A percentile compares a stretch with the other conserved stretches of the same genome.
These are phyloP conservation scores for Staphylotrichum longicolle DNA, from an alignment of 495 filamentous ascomycete genomes.

Conservation along the genomic window DNA sequence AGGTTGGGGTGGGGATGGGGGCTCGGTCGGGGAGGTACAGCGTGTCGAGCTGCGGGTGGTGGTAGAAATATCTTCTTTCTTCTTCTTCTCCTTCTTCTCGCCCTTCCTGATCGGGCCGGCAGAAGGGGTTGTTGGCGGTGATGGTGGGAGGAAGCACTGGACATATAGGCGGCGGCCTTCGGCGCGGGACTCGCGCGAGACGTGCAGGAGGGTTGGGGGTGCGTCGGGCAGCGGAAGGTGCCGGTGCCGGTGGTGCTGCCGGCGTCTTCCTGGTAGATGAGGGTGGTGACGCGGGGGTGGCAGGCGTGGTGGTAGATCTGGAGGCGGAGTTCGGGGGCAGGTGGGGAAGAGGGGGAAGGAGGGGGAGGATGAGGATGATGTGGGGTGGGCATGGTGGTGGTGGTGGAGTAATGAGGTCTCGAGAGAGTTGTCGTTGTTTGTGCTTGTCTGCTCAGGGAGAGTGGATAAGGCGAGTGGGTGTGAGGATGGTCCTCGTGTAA, in stretches of 20 bases:
- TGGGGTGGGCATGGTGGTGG: too few relatives aligned
- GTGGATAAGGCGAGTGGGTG: too few relatives aligned
- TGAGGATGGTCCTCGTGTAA: background rate
- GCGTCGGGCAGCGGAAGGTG: constrained; percentile 37
- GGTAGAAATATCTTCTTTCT: constrained; percentile 36
- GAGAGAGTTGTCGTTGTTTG: constrained; percentile 13
- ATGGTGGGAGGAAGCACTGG: constrained; percentile 26
- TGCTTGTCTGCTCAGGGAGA: too few relatives aligned
- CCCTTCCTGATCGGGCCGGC: background rate
- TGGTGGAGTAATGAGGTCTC: background rate
- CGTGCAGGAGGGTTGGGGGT: constrained; percentile 43
- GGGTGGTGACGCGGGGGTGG: constrained; percentile 42
- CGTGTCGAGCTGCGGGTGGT: constrained; percentile 45
- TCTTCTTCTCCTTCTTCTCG: background rate
- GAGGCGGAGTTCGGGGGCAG: constrained; percentile 45
- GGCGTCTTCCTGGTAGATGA: constrained; percentile 32
- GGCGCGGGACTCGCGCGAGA: constrained; percentile 45
- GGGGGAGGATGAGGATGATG: too few relatives aligned
- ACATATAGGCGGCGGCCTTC: constrained; percentile 44
- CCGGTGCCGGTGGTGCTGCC: background rate
- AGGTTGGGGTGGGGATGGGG: background rate
- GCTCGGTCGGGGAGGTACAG: constrained; percentile 44
- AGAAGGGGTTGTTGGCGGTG: constrained; percentile 8
- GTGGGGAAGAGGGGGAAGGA: constrained; percentile 31
- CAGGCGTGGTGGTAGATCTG: constrained; percentile 48